phyloP scores from a whole-genome alignment of 306 rosid species.

The Pyrus pyrifolia region DNA sequence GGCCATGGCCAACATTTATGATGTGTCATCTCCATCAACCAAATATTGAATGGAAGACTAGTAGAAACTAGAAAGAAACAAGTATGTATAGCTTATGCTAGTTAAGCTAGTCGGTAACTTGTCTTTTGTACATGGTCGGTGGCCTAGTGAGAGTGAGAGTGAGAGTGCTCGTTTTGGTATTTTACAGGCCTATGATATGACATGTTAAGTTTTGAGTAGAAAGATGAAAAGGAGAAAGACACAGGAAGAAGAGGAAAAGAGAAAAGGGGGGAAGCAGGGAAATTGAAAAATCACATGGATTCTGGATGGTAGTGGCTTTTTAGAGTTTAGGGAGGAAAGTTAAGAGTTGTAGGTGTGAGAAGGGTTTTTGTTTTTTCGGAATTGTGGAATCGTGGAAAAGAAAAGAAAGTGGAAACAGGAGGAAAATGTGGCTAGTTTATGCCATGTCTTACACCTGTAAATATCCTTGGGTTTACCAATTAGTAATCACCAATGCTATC shows the following conservation, averaged over 20 bases:
- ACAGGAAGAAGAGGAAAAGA: background rate
- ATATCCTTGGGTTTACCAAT: background rate
- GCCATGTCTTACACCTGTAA: background rate
- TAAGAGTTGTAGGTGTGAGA: background rate
- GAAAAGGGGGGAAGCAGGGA: background rate
- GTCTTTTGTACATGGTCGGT: conserved; percentile 4
- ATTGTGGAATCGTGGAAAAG: no score
- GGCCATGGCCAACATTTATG: conserved; percentile 30
- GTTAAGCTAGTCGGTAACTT: background rate
- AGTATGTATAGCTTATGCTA: background rate
- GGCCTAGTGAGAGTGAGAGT: background rate
- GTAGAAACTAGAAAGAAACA: no score
- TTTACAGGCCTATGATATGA: no score
- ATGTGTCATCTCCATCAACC: conserved; percentile 5
- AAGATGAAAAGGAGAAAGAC: background rate
- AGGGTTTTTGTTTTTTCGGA: no score
- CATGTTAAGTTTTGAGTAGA: no score
- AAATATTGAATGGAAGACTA: background rate
- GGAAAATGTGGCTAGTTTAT: background rate
- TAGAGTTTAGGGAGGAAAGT: background rate
- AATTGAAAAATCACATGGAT: background rate
- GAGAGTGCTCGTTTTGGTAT: no score
- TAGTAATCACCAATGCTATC: background rate
- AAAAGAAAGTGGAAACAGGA: background rate
- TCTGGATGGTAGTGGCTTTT: background rate